Base-by-base conservation (phyloP, 2,329 filamentous ascomycete species). In the Monilinia polystroma region DNA sequence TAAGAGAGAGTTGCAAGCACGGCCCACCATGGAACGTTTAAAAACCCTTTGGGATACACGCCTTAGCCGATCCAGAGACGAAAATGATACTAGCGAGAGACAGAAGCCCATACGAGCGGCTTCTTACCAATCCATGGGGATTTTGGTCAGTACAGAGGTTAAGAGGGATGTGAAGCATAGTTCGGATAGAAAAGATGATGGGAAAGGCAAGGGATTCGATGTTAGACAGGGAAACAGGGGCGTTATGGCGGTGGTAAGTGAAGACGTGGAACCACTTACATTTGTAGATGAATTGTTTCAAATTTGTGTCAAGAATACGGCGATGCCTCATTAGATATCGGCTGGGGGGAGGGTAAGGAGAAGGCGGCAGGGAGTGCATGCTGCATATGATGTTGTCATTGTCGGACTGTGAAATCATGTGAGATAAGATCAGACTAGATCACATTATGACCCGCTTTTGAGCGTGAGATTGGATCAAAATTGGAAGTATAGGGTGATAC, bases 231-330 rank as follows among this genome's bases (percentile, higher is more conserved):
- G 52, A 20, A 45, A 52, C 38, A 43, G 51, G 4, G 64, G 64
- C 8, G 64, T 66, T 26, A 62, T 56, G 10, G 56, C 64, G 23
- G 20, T 43, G 8, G 64, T 45, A 4, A 47, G 23, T 23, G 64
- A 60, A n/a, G 64, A 66, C 51, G 58, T 64, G 12, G 65, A 66
- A n/a, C 58, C 58, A 14, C 58, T 35, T 20, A 66, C 65, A 12
- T 66, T 66, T 63, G 65, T 63, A 41, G 65, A 66, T 57, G 58
- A 66, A 32, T 56, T 66, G n/a, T 66, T 66, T n/a, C 49, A 56
- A 18, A 63, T 63, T 55, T 66, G 65, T 55, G 65, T 63, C 16
- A 56, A 66, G 32, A 66, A 51, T 6, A n/a, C 64, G 29, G 56
- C 12, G 1, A 66, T 62, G 64, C 64, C 56, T 62, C 63, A 58